A percentile compares a stretch with the other conserved stretches of the same genome.
phyloP scores from a whole-genome alignment of 345 rosid species.

The Pistacia integerrima region DNA sequence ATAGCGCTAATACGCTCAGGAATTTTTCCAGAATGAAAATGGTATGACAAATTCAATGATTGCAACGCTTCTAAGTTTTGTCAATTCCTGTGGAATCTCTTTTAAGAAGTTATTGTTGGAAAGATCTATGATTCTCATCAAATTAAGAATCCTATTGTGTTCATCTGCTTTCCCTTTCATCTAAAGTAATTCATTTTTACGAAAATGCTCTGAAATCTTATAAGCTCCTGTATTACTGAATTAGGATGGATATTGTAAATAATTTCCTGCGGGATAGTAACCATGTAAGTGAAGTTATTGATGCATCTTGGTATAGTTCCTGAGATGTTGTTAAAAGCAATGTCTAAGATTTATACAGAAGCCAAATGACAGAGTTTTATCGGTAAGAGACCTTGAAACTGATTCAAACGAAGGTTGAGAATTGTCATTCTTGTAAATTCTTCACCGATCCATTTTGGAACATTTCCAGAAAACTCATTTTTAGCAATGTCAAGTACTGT shows the following conservation, averaged over 20 bases:
- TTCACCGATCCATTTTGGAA: constrained; percentile 19
- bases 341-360: constrained; percentile 15
- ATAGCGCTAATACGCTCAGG: constrained; percentile 16
- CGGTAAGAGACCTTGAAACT: constrained; percentile 30
- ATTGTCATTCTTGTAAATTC: not conserved
- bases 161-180: not conserved
- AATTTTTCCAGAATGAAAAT: constrained; percentile 6
- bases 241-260: too few species aligned
- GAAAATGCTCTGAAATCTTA: too few species aligned
- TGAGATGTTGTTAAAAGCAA: constrained; percentile 6
- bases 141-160: not conserved
- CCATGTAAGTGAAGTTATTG: not conserved
- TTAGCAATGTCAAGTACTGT: not conserved
- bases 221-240: too few species aligned
- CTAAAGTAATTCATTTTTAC: not conserved
- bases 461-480: constrained; percentile 7
- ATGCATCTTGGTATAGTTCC: constrained; percentile 2
- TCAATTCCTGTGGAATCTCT: too few species aligned
- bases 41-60: constrained; percentile 17
- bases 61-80: too few species aligned
- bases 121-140: not conserved
- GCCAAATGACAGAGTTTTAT: not conserved
- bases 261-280: too few species aligned
- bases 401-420: constrained; percentile 21
- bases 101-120: not conserved